A percentile compares a stretch with the other conserved stretches of the same genome.
These are phyloP conservation scores for Alnus glutinosa DNA, from an alignment of 306 rosid species.

Conservation along the genomic window DNA sequence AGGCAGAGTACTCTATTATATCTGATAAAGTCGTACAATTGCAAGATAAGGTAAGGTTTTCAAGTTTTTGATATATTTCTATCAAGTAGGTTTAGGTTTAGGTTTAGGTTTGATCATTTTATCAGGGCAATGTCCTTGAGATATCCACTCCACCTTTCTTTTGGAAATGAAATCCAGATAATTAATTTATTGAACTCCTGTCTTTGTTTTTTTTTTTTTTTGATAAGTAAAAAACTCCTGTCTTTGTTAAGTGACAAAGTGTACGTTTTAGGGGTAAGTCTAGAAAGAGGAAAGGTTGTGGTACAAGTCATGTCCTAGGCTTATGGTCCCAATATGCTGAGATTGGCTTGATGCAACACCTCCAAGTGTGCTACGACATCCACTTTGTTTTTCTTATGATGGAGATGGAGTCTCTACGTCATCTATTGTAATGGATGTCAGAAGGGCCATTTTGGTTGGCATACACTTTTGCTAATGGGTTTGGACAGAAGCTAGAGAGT, in stretches of 20 bases:
- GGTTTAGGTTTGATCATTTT: not conserved
- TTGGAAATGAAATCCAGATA: not conserved
- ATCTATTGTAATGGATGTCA: not conserved
- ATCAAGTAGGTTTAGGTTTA: slow-evolving; percentile 1
- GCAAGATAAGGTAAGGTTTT: slow-evolving; percentile 63
- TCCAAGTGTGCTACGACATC: not conserved
- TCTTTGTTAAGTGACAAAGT: not conserved
- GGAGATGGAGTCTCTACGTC: not conserved
- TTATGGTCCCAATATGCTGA: not conserved
- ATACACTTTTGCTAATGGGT: not conserved
- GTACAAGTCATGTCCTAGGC: not conserved
- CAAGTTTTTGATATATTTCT: not conserved
- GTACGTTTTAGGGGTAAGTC: not conserved
- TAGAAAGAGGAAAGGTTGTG: not conserved
- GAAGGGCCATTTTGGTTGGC: not conserved
- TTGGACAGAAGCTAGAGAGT: not conserved
- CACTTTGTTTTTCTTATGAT: not conserved
- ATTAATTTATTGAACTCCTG: not conserved
- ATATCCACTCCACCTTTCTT: not conserved
- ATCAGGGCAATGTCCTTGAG: not conserved
- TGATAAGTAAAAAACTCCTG: too few relatives aligned
- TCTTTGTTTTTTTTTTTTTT: not conserved
- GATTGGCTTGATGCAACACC: not conserved
- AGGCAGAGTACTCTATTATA: slow-evolving; percentile 65
- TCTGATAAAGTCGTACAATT: slow-evolving; percentile 64